These are phyloP conservation scores for Aureobasidium melanogenum DNA, from an alignment of 2,329 filamentous ascomycete genomes.

Conservation along the genomic window DNA sequence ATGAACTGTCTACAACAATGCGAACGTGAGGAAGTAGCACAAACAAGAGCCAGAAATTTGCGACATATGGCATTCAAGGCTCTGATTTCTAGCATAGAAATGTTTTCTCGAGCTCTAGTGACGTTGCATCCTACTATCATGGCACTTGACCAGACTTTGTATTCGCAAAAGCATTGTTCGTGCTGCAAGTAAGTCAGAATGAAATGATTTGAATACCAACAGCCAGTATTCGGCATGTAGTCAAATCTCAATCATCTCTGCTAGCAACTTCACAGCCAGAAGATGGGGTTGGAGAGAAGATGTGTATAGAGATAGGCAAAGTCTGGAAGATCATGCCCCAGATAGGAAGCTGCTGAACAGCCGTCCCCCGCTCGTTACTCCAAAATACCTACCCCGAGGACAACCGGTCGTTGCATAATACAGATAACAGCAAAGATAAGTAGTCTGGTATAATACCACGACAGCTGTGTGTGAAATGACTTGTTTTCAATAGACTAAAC, in stretches of 20 bases:
- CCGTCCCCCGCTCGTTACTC: neutral
- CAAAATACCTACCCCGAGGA: neutral
- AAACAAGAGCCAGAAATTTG: no score
- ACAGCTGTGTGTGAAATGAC: neutral
- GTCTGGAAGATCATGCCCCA: neutral
- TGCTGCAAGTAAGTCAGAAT: neutral
- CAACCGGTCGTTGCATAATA: neutral
- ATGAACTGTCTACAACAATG: no score
- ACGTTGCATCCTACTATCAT: no score
- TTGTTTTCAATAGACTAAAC: neutral
- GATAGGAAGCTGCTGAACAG: neutral
- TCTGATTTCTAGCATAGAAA: no score
- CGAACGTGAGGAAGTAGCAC: no score
- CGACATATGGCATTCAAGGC: no score
- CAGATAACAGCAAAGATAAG: conserved; percentile 3
- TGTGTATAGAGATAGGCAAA: neutral
- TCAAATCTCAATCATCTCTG: neutral
- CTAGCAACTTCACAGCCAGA: neutral
- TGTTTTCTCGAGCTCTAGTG: no score
- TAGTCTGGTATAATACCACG: neutral
- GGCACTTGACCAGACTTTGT: no score
- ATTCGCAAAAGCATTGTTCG: neutral
- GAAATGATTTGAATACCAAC: neutral
- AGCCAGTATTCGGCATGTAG: neutral
- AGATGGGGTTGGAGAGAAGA: neutral